Conservation (phyloP, 768 basidiomycete species). For the Rhodotorula toruloides region DNA sequence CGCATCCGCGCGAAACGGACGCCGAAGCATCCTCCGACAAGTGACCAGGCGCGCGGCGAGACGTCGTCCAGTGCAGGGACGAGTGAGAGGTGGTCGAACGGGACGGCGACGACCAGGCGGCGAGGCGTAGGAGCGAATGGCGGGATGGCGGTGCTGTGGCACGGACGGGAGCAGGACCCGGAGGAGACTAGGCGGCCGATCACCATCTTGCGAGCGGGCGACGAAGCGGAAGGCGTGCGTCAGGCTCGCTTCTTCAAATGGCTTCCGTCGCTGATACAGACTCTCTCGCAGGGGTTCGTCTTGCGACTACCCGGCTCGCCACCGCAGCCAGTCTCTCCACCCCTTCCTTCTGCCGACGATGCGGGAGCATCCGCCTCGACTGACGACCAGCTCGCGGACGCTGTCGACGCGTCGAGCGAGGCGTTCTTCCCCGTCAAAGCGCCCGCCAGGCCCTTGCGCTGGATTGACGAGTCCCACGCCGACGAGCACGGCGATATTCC, state of each 20-base stretch:
- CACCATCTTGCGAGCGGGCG: constrained; percentile 26
- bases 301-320: constrained; percentile 9
- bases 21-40: background rate
- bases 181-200: background rate
- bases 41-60: background rate
- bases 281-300: constrained; percentile 13
- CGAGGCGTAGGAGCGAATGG: constrained; percentile 24
- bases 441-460: constrained; percentile 8
- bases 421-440: constrained; percentile 31
- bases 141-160: constrained; percentile 27
- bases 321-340: background rate
- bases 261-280: too few relatives aligned
- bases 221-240: constrained; percentile 17
- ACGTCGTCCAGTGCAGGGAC: background rate
- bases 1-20: constrained; percentile 11
- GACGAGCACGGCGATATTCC: constrained; percentile 6
- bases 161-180: constrained; percentile 17
- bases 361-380: background rate
- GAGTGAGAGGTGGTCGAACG: background rate
- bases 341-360: background rate
- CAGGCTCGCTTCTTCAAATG: too few relatives aligned
- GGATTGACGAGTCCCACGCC: background rate
- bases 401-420: constrained; percentile 15
- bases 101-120: background rate
- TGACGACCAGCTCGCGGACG: constrained; percentile 11